Conservation (phyloP, 106 monocot genomes). For the Chionographis japonica region DNA sequence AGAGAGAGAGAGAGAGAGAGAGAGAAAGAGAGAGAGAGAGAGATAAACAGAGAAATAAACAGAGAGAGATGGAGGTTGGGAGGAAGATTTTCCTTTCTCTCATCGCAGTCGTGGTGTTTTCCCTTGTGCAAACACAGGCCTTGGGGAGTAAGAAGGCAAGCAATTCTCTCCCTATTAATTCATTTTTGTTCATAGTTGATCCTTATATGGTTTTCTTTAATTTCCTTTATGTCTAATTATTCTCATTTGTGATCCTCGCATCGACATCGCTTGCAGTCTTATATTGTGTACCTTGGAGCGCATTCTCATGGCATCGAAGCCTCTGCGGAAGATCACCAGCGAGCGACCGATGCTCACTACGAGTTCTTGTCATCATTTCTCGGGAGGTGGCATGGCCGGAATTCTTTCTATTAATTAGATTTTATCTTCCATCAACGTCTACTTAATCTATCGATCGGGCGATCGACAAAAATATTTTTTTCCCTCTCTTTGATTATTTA, state of each 20-base stretch:
- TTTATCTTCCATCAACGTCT: neutral
- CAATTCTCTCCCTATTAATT: too few species aligned
- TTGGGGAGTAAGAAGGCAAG: constrained; percentile 12
- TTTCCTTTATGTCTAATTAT: neutral
- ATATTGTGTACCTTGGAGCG: constrained; percentile 62
- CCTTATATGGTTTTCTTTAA: neutral
- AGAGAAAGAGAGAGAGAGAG: neutral
- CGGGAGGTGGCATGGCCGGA: constrained; percentile 29
- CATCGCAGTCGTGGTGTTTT: neutral
- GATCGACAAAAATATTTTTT: neutral
- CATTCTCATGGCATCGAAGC: constrained; percentile 43
- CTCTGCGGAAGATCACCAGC: constrained; percentile 12
- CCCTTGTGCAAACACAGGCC: neutral
- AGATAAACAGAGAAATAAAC: neutral
- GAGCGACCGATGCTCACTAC: constrained; percentile 27
- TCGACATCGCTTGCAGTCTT: constrained; percentile 21
- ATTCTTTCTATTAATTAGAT: too few species aligned
- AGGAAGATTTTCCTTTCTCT: neutral
- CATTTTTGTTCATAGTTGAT: too few species aligned
- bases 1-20: neutral
- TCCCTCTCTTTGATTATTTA: neutral
- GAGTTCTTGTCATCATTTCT: constrained; percentile 34
- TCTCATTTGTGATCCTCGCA: neutral
- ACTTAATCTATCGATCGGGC: neutral
- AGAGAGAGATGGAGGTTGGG: constrained; percentile 3